Conservation (phyloP, 345 rosid species). For the Boechera divaricarpa region DNA sequence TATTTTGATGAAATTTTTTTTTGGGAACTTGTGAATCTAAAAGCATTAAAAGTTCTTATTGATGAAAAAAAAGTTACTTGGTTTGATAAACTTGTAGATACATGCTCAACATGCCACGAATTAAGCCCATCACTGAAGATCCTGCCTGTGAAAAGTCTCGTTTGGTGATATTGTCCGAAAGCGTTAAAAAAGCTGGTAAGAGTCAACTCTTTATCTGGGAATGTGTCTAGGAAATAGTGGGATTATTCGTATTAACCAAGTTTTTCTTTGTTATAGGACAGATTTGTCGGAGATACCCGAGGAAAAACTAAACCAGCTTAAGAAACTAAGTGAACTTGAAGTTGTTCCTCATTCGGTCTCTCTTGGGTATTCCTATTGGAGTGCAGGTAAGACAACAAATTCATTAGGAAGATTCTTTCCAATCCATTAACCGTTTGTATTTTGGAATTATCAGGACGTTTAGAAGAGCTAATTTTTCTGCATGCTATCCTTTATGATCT, state of each 20-base stretch:
- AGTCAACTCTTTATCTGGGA: background rate
- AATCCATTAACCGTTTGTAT: background rate
- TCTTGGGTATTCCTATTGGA: conserved; percentile 94
- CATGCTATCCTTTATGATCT: background rate
- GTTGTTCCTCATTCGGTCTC: conserved; percentile 73
- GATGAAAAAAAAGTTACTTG: conserved; percentile 12
- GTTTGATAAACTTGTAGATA: conserved; percentile 53
- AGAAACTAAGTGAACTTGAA: conserved; percentile 61
- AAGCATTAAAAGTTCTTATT: conserved; percentile 2
- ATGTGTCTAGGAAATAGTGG: conserved; percentile 14
- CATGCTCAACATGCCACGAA: conserved; percentile 79
- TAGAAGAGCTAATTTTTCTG: background rate
- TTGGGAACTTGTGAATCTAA: background rate
- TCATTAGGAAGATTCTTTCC: conserved; percentile 8
- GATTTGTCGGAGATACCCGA: conserved; percentile 77
- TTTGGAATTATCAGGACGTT: conserved; percentile 3
- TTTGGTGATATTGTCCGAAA: conserved; percentile 74
- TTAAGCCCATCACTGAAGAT: conserved; percentile 84
- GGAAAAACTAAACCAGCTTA: conserved; percentile 63
- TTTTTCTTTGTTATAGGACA: conserved; percentile 47
- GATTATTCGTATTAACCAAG: conserved; percentile 26
- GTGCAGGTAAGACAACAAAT: conserved; percentile 62
- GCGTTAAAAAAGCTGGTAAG: conserved; percentile 64
- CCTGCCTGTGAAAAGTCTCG: conserved; percentile 68
- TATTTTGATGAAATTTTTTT: background rate